Base-by-base conservation (phyloP, 75 land plant genomes). In the Pseudotsuga menziesii region DNA sequence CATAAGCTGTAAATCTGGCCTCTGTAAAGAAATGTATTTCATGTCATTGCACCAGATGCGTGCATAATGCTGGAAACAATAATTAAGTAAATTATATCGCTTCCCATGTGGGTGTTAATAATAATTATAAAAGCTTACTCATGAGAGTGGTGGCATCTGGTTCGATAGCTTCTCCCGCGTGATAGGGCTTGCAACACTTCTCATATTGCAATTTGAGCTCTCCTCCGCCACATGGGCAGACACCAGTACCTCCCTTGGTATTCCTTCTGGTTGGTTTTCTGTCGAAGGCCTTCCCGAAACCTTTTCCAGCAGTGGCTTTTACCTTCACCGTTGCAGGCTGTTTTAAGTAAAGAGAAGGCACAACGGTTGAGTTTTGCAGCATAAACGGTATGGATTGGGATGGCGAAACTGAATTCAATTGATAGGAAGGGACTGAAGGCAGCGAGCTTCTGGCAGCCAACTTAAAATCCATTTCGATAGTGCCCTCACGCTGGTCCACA, bases 141-240 rank as follows among this genome's bases (percentile, higher is more conserved):
- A 85, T 83, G 11, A 85, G 64, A 67, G 81, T 62, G n/a, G 61
- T 11, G 17, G 85, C 85, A 71, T 85, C 84, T 11, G 80, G 81
- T 54, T 82, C 81, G 6, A 69, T 29, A 20, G 78, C 76, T 4
- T 2, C n/a, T 27, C 86, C 84, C 16, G 67, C 74, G 62, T 85
- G 84, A 29, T 59, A 82, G 22, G 57, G 79, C 22, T 64, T 78
- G 60, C 86, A 82, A 59, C 84, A 85, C 20, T 67, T 39, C 5
- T 17, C 58, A 44, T 78, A 85, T 29, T 52, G 54, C 55, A 64
- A 57, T 27, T 52, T 66, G 29, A 64, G 56, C 15, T 78, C 71
- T 29, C 84, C 86, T 17, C 86, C 86, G 17, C 86, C 86, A 36
- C 86, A 85, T 13, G 86, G 81, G 56, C 86, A 85, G n/a, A 44